A percentile compares a stretch with the other conserved stretches of the same genome.
Conservation (phyloP, 2,329 filamentous ascomycete species). For the Magnaporthiopsis incrustans region DNA sequence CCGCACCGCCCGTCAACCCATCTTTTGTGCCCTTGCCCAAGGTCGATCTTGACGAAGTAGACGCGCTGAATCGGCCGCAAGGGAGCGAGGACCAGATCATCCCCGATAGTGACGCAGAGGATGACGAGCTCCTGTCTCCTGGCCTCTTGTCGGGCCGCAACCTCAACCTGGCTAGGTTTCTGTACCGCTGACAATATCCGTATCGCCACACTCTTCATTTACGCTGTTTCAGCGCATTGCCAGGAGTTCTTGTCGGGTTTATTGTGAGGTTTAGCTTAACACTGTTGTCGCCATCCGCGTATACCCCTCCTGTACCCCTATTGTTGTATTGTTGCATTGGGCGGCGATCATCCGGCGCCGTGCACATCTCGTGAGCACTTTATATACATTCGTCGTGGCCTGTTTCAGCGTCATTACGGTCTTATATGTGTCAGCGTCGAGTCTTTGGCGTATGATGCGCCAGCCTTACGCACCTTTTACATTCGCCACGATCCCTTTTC, state of each 20-base stretch:
- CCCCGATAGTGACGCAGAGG: constrained; percentile 42
- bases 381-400: not conserved
- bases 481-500: not conserved
- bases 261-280: not conserved
- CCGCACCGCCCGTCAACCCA: constrained; percentile 35
- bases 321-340: not conserved
- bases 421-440: not conserved
- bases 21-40: constrained; percentile 47
- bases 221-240: not conserved
- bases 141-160: constrained; percentile 9
- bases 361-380: not conserved
- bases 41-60: constrained; percentile 44
- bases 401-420: not conserved
- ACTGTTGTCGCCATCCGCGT: not conserved
- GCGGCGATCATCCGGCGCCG: not conserved
- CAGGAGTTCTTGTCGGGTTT: not conserved
- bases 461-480: not conserved
- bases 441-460: not conserved
- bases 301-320: not conserved
- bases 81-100: constrained; percentile 52
- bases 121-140: constrained; percentile 23
- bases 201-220: too few species aligned
- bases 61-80: constrained; percentile 36
- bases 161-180: constrained; percentile 40
- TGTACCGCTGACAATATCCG: constrained; percentile 22